These are phyloP conservation scores for Paecilomyces dactylethromorphus DNA, from an alignment of 2,329 filamentous ascomycete species.

Conservation along the genomic window DNA sequence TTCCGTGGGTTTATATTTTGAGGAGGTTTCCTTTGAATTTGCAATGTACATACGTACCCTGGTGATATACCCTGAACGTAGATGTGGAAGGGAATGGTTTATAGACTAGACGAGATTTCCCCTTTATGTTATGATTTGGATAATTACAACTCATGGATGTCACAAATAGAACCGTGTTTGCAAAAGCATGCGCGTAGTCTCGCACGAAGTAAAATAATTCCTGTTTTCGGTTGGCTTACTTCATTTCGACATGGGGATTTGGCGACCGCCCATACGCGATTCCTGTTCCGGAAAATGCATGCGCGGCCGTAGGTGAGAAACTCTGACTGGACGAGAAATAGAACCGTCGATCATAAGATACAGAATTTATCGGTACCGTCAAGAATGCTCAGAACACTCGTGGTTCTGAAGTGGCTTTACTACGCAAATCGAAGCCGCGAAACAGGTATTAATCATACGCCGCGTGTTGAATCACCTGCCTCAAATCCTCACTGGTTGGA, in stretches of 20 bases:
- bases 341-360: no score
- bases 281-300: no score
- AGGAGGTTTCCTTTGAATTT: neutral
- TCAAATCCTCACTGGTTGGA: constrained; percentile 18
- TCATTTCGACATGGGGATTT: no score
- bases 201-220: neutral
- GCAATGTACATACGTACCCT: neutral
- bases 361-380: no score
- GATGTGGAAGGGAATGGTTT: neutral
- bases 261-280: neutral
- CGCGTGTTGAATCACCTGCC: no score
- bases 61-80: neutral
- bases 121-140: neutral
- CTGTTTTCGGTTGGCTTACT: neutral
- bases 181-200: no score
- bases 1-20: neutral
- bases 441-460: no score
- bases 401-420: no score
- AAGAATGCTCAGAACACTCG: no score
- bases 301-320: neutral
- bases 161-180: neutral
- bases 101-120: neutral
- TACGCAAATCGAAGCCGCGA: no score
- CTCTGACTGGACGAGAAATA: no score
- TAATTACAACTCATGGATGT: neutral